Base-by-base conservation (phyloP, 164 flowering plant species). In the Piper longum region DNA sequence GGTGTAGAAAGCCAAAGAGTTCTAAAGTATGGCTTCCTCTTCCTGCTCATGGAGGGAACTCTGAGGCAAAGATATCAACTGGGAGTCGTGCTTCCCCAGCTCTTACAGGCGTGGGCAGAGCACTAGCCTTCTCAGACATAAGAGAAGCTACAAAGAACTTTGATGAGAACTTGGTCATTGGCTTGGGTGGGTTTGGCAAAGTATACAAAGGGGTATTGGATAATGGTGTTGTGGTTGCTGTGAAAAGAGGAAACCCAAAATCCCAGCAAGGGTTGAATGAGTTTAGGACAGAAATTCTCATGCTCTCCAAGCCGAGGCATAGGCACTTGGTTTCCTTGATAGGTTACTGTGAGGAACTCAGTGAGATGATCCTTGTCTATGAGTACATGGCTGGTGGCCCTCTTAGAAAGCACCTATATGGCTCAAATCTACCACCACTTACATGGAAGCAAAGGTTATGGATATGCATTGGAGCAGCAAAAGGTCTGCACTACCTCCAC, bases 401-500 rank as follows among this genome's bases (percentile, higher is more conserved):
- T 4, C 77, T 82, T 14, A 61, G 83, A 26, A 77, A 71, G 43
- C 80, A 78, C 60, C 51, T 82, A 44, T 82, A 82, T 55, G 83
- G 83, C 54, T 74, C 82, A n/a, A 60, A 72, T 42, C 67, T 68
- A 18, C 70, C 75, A 3, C 70, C 80, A 7, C 76, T 82, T 36
- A 40, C 79, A 16, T 79, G 85, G 83, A 76, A 78, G 70, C 77
- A 78, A 59, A 72, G 83, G 70, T 81, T 82, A 51, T 75, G 76
- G 64, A 78, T 79, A 16, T 78, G 83, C 78, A 79, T 82, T 65
- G 83, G 85, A 44, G 83, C 83, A 41, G 81, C 85, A 11, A 79
- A 76, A 65, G 85, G 85, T 11, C 63, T 82, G 64, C 85, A 81
- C 54, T 81, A 81, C 66, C 85, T 81, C 65, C 85, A 81, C 60